Base-by-base conservation (phyloP, 2,329 filamentous ascomycete species). In the Arthrobotrys sphaeroides region DNA sequence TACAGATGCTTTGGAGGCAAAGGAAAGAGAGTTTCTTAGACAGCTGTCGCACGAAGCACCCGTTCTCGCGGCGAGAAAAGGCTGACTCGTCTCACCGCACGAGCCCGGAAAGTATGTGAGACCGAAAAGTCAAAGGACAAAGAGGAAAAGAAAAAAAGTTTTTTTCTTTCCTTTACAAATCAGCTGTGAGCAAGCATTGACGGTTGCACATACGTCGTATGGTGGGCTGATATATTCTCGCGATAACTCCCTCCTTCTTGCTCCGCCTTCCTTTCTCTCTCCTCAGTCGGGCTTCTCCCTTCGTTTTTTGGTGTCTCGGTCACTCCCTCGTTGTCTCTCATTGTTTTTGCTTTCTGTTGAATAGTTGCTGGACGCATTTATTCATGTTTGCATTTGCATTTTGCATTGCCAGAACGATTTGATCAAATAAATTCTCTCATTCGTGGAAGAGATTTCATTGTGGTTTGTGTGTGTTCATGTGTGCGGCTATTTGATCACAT, bases 211-310 rank as follows among this genome's bases (percentile, higher is more conserved):
- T 47, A 26, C 26, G 12, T 18, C n/a, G 47, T 53, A 33, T 18
- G 31, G 28, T 38, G 51, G 31, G 55, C 22, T 57, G 55, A 74
- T 74, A 74, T 66, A 61, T 74, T 65, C 55, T 74, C 70, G 47
- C 55, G 36, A 68, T 66, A 67, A 74, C 62, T 74, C 70, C 45
- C 62, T 74, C 70, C 70, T 67, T 74, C 55, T 60, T 49, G 62
- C 70, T 67, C 70, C 70, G 70, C 70, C 62, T 57, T 66, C 69
- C 42, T 72, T 20, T 36, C 57, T 51, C 26, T 43, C 7, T 20
- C 16, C 43, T 38, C 45, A 16, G 13, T 62, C 4, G 18, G 7
- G 18, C 26, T 31, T 49, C 18, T 61, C 45, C 22, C 13, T 57
- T 55, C 22, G 10, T 51, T 73, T n/a, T n/a, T 62, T 42, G 22